Evolutionary conservation across 768 basidiomycete species (phyloP), one percentile per base, ranked within the genome.

Genomic region (Suillus fuscotomentosus): DNA sequence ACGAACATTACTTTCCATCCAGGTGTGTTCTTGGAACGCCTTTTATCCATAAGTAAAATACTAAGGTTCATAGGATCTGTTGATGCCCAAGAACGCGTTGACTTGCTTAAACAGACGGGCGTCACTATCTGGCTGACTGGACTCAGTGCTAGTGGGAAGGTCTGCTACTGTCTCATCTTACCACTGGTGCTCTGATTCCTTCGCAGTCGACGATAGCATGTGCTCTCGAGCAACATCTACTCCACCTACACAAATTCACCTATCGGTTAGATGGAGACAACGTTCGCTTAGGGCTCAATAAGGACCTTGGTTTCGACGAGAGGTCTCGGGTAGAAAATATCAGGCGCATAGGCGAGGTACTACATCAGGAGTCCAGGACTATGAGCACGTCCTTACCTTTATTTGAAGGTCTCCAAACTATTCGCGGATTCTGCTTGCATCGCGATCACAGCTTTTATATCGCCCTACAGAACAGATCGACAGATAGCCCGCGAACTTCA

Each of bases 191-290:
- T 13, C 3, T 63, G 38, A 51, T 48, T 59, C 3, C 61, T 62
- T 34, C 9, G 1, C 74, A 99, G 95, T 98, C 95, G 7, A 99
- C 97, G 34, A 93, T 99, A 69, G 97, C 94, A 6, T 97, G 94
- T 70, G 97, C 97, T 24, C 83, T 99, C 65, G 97, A 99, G 77
- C 95, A 97, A 74, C 93, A 96, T 75, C 84, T 99, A 8, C 82
- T 99, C 61, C 93, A 95, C 77, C 80, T 90, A 60, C 86, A 86
- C 66, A 92, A 91, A 71, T 95, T 92, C 71, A 81, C 89, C 50
- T 99, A 98, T 77, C 88, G 97, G 31, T 84, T 99, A 42, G 97
- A 99, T 71, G 97, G 97, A 3, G 97, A 99, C 79, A 96, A 95
- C 74, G 82, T 99, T 62, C 88, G 97, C 66, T 94, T 97, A 71